phyloP scores from a whole-genome alignment of 805 yeast species.

The Suhomyces prunicola region DNA sequence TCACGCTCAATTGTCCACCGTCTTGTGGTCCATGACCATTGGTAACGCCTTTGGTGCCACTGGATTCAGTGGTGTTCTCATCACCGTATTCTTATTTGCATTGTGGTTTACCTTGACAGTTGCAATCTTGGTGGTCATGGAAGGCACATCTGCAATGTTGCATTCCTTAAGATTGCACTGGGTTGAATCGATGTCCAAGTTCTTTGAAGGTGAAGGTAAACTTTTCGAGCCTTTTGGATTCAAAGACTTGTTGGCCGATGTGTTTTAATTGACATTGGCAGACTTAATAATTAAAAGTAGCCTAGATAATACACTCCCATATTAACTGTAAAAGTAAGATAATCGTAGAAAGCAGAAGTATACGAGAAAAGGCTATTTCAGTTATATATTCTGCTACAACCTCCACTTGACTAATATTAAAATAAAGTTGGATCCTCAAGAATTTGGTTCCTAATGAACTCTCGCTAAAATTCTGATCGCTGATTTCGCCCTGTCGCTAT shows the following conservation, averaged over 20 bases:
- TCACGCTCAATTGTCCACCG: constrained; percentile 73
- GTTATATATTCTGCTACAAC: too few species aligned
- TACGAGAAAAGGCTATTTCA: too few species aligned
- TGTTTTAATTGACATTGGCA: constrained; percentile 5
- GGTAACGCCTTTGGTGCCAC: constrained; percentile 56
- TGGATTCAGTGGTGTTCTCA: constrained; percentile 53
- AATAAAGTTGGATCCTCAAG: too few species aligned
- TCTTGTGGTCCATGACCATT: constrained; percentile 74
- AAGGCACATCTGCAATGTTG: constrained; percentile 82
- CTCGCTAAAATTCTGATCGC: too few species aligned
- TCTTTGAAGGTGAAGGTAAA: constrained; percentile 73
- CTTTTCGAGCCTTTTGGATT: constrained; percentile 65
- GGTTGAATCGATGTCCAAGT: constrained; percentile 82
- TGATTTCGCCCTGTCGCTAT: too few species aligned
- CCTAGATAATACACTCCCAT: neutral
- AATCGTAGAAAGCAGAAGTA: too few species aligned
- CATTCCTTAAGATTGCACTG: constrained; percentile 75
- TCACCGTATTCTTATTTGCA: constrained; percentile 61
- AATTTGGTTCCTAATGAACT: too few species aligned
- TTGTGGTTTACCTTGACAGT: constrained; percentile 75
- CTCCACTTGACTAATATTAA: too few species aligned
- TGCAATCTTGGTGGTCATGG: constrained; percentile 70
- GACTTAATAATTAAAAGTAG: neutral
- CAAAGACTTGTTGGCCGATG: constrained; percentile 11
- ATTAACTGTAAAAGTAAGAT: neutral